Percentiles rank a stretch among this genome's conserved stretches.
phyloP scores from a whole-genome alignment of 2,329 filamentous ascomycete species.

The Fusarium devonianum region DNA sequence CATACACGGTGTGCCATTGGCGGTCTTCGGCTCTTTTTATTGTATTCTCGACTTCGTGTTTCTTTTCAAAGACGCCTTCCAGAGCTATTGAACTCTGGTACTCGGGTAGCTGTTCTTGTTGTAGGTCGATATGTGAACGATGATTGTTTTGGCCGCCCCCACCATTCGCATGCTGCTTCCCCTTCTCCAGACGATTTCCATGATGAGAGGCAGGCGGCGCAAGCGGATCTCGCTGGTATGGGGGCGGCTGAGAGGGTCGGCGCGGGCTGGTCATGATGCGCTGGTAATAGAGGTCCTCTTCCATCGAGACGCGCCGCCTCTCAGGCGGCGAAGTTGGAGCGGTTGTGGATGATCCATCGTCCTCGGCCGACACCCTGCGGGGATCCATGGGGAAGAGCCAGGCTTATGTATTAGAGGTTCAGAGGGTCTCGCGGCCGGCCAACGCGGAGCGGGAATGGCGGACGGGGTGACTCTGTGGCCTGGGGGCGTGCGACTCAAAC shows the following conservation, averaged over 20 bases:
- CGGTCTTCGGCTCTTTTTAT: conserved; percentile 68
- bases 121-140: conserved; percentile 37
- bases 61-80: conserved; percentile 66
- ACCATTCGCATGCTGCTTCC: conserved; percentile 28
- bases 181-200: conserved; percentile 27
- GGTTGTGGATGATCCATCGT: conserved; percentile 46
- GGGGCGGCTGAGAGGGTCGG: conserved; percentile 57
- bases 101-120: conserved; percentile 58
- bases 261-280: conserved; percentile 57
- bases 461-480: conserved; percentile 32
- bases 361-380: conserved; percentile 40
- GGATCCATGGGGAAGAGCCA: conserved; percentile 46
- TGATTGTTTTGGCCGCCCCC: conserved; percentile 30
- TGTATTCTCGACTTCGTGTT: conserved; percentile 71
- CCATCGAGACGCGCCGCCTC: conserved; percentile 60
- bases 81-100: conserved; percentile 65
- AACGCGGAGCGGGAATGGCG: conserved; percentile 31
- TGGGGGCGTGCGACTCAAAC: conserved; percentile 41
- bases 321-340: conserved; percentile 47
- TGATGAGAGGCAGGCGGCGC: conserved; percentile 24
- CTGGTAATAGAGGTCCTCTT: conserved; percentile 62
- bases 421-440: conserved; percentile 34
- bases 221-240: conserved; percentile 49
- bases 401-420: conserved; percentile 38
- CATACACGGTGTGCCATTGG: conserved; percentile 69